Conservation (phyloP, 1,139 yeast genomes). For the Spencermartinsiella ligniputridi region DNA sequence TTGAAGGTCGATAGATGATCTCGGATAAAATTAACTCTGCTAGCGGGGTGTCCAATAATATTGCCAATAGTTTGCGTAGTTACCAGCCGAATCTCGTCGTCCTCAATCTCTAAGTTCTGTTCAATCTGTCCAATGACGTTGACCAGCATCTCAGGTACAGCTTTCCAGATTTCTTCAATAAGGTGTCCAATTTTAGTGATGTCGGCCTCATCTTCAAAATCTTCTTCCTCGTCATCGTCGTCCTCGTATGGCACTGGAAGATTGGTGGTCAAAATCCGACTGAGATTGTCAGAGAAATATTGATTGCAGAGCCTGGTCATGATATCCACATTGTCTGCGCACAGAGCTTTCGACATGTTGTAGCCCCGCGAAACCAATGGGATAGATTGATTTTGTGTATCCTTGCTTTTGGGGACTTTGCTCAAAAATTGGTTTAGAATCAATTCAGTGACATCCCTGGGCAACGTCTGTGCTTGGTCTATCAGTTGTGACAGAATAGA, state of each 20-base stretch:
- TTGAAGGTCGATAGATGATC: constrained; percentile 60
- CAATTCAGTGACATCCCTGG: constrained; percentile 56
- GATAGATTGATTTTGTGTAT: constrained; percentile 27
- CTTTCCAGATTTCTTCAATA: constrained; percentile 67
- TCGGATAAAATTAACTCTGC: constrained; percentile 54
- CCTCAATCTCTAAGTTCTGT: constrained; percentile 69
- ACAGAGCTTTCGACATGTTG: constrained; percentile 60
- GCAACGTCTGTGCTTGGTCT: constrained; percentile 67
- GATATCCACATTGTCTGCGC: constrained; percentile 67
- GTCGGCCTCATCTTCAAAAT: constrained; percentile 29
- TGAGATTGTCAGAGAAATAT: constrained; percentile 68
- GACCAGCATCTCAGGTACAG: constrained; percentile 67
- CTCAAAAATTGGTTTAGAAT: constrained; percentile 52
- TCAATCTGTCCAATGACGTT: constrained; percentile 78
- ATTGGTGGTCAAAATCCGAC: constrained; percentile 25
- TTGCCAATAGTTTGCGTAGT: constrained; percentile 74
- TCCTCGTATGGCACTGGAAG: constrained; percentile 26
- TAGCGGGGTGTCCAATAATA: constrained; percentile 49
- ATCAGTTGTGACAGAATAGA: constrained; percentile 74
- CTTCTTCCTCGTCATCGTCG: constrained; percentile 30
- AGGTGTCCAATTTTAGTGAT: constrained; percentile 51
- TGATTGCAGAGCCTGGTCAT: constrained; percentile 77
- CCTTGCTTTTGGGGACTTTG: constrained; percentile 33
- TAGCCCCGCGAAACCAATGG: constrained; percentile 52
- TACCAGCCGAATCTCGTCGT: constrained; percentile 54